These are phyloP conservation scores for Protomyces macrosporus DNA, from an alignment of 1,139 yeast species.

Conservation along the genomic window DNA sequence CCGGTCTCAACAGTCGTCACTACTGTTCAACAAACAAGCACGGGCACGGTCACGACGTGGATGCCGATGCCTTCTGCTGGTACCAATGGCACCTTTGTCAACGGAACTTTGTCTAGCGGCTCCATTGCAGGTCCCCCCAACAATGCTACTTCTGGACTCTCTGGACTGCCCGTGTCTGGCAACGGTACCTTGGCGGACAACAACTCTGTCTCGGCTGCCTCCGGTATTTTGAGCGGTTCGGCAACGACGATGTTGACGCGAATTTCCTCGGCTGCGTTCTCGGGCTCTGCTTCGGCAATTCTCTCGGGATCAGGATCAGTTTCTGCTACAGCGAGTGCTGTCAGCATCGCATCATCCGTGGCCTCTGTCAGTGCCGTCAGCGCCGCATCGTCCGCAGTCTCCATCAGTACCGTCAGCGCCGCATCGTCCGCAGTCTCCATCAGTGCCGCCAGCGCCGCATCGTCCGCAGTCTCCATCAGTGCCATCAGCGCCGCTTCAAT, in stretches of 20 bases:
- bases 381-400: neutral
- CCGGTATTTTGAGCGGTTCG: neutral
- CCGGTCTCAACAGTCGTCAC: neutral
- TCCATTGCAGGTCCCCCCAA: neutral
- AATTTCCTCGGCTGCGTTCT: too few species aligned
- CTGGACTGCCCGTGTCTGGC: neutral
- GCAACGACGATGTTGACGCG: neutral
- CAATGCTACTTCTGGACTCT: neutral
- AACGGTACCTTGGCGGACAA: neutral
- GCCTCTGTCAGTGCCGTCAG: neutral
- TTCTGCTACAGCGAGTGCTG: too few species aligned
- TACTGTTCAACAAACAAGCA: neutral
- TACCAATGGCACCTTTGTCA: neutral
- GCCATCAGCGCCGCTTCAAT: neutral
- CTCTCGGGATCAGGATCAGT: too few species aligned
- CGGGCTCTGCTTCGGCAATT: too few species aligned
- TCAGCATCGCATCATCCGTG: neutral
- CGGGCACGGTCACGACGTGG: neutral
- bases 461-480: neutral
- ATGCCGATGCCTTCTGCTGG: neutral
- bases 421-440: neutral
- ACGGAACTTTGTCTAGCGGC: neutral
- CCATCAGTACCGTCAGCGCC: neutral
- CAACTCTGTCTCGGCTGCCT: neutral
- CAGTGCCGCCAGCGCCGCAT: neutral